A percentile compares a stretch with the other conserved stretches of the same genome.
Conservation (phyloP, 108 stramenopile genomes). For the Discostella stelligeroides region DNA sequence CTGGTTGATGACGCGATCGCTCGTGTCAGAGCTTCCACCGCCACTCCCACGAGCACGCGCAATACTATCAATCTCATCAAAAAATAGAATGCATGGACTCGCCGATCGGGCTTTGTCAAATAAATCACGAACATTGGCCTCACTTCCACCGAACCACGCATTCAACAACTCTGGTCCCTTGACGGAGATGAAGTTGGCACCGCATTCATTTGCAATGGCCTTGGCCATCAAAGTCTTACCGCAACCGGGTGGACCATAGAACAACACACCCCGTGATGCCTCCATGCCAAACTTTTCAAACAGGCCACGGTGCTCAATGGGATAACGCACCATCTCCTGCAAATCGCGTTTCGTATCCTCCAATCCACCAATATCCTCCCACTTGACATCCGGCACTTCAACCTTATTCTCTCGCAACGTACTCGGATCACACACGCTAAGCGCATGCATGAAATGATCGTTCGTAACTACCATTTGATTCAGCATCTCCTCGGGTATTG, state of each 20-base stretch:
- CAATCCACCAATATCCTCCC: conserved; percentile 98
- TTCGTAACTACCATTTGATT: conserved; percentile 88
- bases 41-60: conserved; percentile 63
- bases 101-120: conserved; percentile 90
- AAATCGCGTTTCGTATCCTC: conserved; percentile 99
- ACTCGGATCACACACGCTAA: conserved; percentile 89
- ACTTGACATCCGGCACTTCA: conserved; percentile 95
- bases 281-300: conserved; percentile 93
- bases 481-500: conserved; percentile 79
- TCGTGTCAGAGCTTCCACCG: conserved; percentile 90
- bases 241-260: conserved; percentile 94
- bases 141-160: conserved; percentile 97
- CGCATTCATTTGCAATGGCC: conserved; percentile 98
- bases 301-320: conserved; percentile 96
- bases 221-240: conserved; percentile 97
- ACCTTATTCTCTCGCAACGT: conserved; percentile 93
- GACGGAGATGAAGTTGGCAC: conserved; percentile 97
- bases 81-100: conserved; percentile 96
- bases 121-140: conserved; percentile 96
- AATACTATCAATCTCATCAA: conserved; percentile 99
- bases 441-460: conserved; percentile 94
- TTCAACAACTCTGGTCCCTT: conserved; percentile 97
- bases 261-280: conserved; percentile 92
- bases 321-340: conserved; percentile 97
- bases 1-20: conserved; percentile 98